phyloP scores from a whole-genome alignment of 352 stramenopile genomes.

The Ophiocytium majus region DNA sequence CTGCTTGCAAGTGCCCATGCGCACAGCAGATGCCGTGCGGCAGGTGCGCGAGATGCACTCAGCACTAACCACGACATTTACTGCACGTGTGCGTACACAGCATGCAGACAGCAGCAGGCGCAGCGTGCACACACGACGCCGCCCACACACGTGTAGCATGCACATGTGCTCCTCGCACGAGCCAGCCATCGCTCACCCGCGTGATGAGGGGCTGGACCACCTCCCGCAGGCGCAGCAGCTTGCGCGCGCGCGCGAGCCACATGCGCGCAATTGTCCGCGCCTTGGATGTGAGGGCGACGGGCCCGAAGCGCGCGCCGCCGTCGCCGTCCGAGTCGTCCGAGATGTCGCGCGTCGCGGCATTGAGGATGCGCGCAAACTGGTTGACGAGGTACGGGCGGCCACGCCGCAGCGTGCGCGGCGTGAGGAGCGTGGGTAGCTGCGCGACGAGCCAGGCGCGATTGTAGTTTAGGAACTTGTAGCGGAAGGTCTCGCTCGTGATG shows the following conservation, averaged over 20 bases:
- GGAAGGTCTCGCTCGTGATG: conserved; percentile 92
- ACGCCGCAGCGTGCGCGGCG: conserved; percentile 80
- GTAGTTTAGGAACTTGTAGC: conserved; percentile 96
- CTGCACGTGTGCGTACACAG: neutral
- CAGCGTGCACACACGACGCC: neutral
- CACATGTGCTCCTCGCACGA: neutral
- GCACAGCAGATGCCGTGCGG: neutral
- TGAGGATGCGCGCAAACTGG: conserved; percentile 91
- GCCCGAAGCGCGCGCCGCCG: conserved; percentile 73
- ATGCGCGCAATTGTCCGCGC: conserved; percentile 83
- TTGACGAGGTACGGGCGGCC: conserved; percentile 88
- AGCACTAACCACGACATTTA: neutral
- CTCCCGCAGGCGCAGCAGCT: conserved; percentile 73
- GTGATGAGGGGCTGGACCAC: conserved; percentile 85
- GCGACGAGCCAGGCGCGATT: conserved; percentile 94
- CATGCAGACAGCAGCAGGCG: neutral
- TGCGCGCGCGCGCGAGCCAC: conserved; percentile 80
- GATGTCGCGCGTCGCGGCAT: conserved; percentile 84
- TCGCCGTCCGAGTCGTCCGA: conserved; percentile 86
- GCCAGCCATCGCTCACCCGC: conserved; percentile 28
- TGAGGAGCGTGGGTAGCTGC: conserved; percentile 89
- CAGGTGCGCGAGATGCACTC: neutral
- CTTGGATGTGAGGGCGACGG: conserved; percentile 78
- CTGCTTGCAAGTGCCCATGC: neutral
- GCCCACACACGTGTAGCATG: neutral